These are phyloP conservation scores for Inga laurina DNA, from an alignment of 306 rosid species.

Conservation along the genomic window DNA sequence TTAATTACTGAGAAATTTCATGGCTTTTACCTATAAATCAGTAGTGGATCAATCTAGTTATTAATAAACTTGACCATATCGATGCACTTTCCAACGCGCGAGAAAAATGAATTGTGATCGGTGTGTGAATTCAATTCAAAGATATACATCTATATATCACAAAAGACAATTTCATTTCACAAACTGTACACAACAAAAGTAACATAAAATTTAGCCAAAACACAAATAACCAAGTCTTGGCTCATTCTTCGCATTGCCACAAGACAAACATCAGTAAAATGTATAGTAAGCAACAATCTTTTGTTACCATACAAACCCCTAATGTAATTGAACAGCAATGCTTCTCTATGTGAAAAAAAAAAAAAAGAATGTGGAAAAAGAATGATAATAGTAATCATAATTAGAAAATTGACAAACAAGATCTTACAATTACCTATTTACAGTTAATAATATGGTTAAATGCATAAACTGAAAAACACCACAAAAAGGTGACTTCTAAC, in stretches of 20 bases:
- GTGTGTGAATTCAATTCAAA: background rate
- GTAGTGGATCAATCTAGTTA: background rate
- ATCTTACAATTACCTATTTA: conserved; percentile 59
- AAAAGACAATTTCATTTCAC: background rate
- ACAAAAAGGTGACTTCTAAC: conserved; percentile 24
- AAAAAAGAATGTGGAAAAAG: conserved; percentile 34
- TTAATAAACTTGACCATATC: background rate
- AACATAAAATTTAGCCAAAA: background rate
- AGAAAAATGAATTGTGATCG: background rate
- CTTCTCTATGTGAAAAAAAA: conserved; percentile 37
- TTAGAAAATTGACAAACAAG: conserved; percentile 27
- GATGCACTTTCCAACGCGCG: background rate
- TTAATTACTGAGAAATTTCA: background rate
- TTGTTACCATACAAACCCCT: conserved; percentile 42
- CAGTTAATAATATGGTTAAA: conserved; percentile 51
- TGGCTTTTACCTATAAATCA: background rate
- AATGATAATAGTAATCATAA: background rate
- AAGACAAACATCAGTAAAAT: conserved; percentile 24
- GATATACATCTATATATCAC: background rate
- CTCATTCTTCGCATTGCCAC: conserved; percentile 16
- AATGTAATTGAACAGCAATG: conserved; percentile 37
- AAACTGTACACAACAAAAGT: background rate
- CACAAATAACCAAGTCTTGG: background rate
- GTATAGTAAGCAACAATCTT: conserved; percentile 41
- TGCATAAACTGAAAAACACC: conserved; percentile 40